Conservation (phyloP, 805 yeast species). For the Ogataea thermomethanolica region DNA sequence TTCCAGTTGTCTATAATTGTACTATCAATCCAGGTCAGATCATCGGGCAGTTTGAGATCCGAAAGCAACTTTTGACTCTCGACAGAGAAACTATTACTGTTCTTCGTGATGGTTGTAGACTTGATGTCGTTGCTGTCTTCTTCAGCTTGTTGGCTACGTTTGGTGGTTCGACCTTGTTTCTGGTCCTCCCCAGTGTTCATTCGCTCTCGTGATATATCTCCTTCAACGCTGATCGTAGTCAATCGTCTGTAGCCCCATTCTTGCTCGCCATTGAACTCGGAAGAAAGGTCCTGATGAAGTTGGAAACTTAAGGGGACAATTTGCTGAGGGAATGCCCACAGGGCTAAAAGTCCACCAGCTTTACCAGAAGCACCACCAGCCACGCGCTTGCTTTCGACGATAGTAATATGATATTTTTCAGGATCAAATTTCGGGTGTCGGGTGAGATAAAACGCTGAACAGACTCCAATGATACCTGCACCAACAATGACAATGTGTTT, state of each 20-base stretch:
- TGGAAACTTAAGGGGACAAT: slow-evolving; percentile 84
- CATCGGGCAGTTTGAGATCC: slow-evolving; percentile 46
- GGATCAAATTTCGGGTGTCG: slow-evolving; percentile 78
- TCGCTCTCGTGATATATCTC: slow-evolving; percentile 49
- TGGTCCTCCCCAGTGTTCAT: slow-evolving; percentile 2
- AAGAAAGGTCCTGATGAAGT: slow-evolving; percentile 79
- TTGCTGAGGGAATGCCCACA: slow-evolving; percentile 97
- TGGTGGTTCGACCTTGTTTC: slow-evolving; percentile 6
- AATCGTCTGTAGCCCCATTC: slow-evolving; percentile 93
- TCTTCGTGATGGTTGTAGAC: slow-evolving; percentile 34
- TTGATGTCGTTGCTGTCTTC: slow-evolving; percentile 11
- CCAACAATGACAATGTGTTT: slow-evolving; percentile 83
- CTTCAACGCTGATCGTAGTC: slow-evolving; percentile 83
- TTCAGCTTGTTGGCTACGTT: slow-evolving; percentile 3
- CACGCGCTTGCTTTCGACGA: slow-evolving; percentile 83
- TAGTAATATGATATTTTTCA: slow-evolving; percentile 71
- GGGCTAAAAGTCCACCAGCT: slow-evolving; percentile 92
- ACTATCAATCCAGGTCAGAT: slow-evolving; percentile 73
- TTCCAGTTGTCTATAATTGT: slow-evolving; percentile 70
- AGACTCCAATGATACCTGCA: slow-evolving; percentile 95
- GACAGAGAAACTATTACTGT: slow-evolving; percentile 35
- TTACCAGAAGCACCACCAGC: slow-evolving; percentile 98
- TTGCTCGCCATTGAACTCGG: slow-evolving; percentile 72
- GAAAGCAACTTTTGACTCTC: slow-evolving; percentile 21
- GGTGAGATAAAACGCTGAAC: slow-evolving; percentile 86